Base-by-base conservation (phyloP, 805 yeast species). In the Schwanniomyces polymorphus region DNA sequence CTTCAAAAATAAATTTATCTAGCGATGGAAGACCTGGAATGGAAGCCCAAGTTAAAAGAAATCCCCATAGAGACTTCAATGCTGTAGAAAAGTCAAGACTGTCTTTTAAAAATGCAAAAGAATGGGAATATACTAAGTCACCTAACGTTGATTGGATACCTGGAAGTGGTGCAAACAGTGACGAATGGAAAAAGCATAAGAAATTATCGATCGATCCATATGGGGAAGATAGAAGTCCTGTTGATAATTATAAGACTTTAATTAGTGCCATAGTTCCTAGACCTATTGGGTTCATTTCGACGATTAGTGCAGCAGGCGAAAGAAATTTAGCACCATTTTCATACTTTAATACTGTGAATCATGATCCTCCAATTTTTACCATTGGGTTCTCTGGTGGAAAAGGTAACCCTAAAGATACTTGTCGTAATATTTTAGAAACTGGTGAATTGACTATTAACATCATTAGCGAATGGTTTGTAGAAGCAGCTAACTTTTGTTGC, bases 311-410 rank as follows among this genome's bases (percentile, higher is more conserved):
- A 6, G 66, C 69, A 9, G 85, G 86, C 0, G 55, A 53, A 1
- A 53, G 54, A 27, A 83, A 83, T 56, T 59, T 83, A 34, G 79
- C 88, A 1, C 88, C 88, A n/a, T 83, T 78, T 55, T 80, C 85
- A 10, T 84, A 70, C 60, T 80, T 80, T 58, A 66, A 64, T 23
- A 51, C 80, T 21, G 74, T 76, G 12, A 67, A 66, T 41, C 61
- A 64, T 45, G 84, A 82, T 50, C 88, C 88, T 4, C 88, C 88
- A 3, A 70, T 78, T 9, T 83, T 84, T 56, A 64, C 68, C 2
- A 43, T 83, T 34, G 81, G 84, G 0, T 60, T 81, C 48, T 65
- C 78, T n/a, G 61, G 70, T 10, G 74, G 74, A 14, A 48, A 52
- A 8, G 65, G 55, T 1, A 52, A 47, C 11, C 54, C 60, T n/a